phyloP scores from a whole-genome alignment of 23 red algal species.

The Chondrus crispus region DNA sequence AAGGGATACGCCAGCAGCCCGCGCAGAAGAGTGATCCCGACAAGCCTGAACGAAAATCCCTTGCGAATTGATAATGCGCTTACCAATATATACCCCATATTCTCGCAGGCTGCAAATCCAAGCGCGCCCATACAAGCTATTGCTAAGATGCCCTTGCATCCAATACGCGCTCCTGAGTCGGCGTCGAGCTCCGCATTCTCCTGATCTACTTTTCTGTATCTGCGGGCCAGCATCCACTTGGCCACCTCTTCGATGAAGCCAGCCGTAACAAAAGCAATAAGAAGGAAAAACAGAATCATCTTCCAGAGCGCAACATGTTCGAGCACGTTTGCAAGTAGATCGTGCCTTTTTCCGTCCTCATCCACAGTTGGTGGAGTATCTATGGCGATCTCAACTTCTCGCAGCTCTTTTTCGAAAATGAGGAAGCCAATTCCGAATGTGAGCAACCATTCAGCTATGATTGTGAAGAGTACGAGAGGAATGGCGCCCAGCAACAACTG shows the following conservation, averaged over 20 bases:
- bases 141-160: conserved; percentile 50
- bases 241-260: conserved; percentile 45
- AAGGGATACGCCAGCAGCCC: conserved; percentile 48
- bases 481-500: conserved; percentile 36
- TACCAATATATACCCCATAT: conserved; percentile 19
- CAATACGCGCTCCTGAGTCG: neutral
- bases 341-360: neutral
- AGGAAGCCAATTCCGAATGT: neutral
- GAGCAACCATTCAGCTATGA: neutral
- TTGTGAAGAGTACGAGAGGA: neutral
- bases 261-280: conserved; percentile 44
- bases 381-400: neutral
- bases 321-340: neutral
- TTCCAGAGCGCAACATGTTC: conserved; percentile 48
- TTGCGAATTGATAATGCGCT: neutral
- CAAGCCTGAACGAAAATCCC: neutral
- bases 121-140: conserved; percentile 46
- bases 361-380: neutral
- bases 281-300: neutral
- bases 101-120: conserved; percentile 60
- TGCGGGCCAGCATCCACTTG: conserved; percentile 27
- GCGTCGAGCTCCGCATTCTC: neutral
- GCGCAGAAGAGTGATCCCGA: neutral
- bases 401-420: conserved; percentile 1
- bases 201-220: neutral